Percentiles rank a stretch among this genome's conserved stretches.
Evolutionary conservation across 1,284 basidiomycete species (phyloP).

Genomic region (Pseudozyma pruni): DNA sequence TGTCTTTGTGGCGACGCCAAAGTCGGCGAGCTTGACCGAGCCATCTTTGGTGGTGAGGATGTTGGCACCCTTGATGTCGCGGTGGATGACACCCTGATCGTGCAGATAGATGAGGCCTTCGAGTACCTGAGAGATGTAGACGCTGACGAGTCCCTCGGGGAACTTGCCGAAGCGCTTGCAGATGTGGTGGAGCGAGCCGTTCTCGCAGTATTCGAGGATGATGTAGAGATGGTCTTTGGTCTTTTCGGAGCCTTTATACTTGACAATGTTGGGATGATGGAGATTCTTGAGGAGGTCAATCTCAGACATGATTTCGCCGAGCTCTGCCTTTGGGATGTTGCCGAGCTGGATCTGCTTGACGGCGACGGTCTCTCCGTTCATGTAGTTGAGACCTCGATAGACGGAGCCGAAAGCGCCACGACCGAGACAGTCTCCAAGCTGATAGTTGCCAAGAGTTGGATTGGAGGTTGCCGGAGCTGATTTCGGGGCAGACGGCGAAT

Average conservation of each 20-base stretch:
- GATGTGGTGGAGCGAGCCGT: conserved; percentile 93
- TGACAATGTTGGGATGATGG: conserved; percentile 92
- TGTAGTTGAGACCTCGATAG: conserved; percentile 92
- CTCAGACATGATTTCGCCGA: conserved; percentile 98
- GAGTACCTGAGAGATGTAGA: conserved; percentile 89
- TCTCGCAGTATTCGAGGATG: conserved; percentile 98
- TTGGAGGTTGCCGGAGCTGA: conserved; percentile 1
- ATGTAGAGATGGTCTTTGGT: conserved; percentile 94
- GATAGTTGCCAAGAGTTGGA: conserved; percentile 35
- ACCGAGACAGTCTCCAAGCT: conserved; percentile 87
- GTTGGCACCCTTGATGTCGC: conserved; percentile 70
- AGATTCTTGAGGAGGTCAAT: conserved; percentile 97
- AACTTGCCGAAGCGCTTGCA: conserved; percentile 98
- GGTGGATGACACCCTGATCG: conserved; percentile 65
- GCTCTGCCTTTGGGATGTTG: conserved; percentile 89
- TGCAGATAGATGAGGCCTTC: conserved; percentile 61
- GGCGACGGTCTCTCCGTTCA: conserved; percentile 75
- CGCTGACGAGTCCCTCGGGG: conserved; percentile 92
- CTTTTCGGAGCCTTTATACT: conserved; percentile 97
- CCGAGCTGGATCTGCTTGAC: conserved; percentile 74
- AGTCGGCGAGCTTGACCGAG: conserved; percentile 67
- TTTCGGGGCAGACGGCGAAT: neutral
- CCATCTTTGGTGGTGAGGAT: conserved; percentile 74
- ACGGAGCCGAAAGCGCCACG: conserved; percentile 95
- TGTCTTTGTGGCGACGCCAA: conserved; percentile 51